A percentile compares a stretch with the other conserved stretches of the same genome.
Conservation (phyloP, 73 alveolate genomes). For the Durusdinium trenchii region DNA sequence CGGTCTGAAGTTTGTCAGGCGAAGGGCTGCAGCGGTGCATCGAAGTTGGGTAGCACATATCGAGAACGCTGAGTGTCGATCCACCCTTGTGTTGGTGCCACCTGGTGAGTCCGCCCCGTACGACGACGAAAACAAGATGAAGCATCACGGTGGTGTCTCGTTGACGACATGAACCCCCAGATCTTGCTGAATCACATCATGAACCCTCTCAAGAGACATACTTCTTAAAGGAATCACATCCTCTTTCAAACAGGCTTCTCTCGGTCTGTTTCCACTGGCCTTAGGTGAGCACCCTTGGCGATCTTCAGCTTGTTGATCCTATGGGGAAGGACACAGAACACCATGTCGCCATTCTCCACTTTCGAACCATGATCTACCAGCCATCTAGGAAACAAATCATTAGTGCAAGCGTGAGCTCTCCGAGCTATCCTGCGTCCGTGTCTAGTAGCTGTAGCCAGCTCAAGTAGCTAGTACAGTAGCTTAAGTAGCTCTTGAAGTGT, state of each 20-base stretch:
- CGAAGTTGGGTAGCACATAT: constrained; percentile 80
- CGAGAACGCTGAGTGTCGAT: constrained; percentile 39
- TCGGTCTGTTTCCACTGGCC: not conserved
- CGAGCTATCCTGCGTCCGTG: not conserved
- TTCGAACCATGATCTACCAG: too few relatives aligned
- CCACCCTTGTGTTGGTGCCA: constrained; percentile 83
- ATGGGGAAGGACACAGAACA: not conserved
- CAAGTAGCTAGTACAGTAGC: not conserved
- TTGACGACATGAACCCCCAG: too few relatives aligned
- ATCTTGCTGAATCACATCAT: too few relatives aligned
- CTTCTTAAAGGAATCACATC: too few relatives aligned
- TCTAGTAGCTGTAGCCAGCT: not conserved
- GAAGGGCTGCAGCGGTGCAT: constrained; percentile 67
- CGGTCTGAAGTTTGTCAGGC: not conserved
- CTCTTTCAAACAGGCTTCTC: too few relatives aligned
- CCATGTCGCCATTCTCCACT: not conserved
- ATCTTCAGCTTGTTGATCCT: constrained; percentile 79
- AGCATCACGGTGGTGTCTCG: not conserved
- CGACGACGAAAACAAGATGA: not conserved
- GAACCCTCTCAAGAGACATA: too few relatives aligned
- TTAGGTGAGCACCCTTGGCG: constrained; percentile 81
- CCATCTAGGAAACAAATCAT: too few relatives aligned
- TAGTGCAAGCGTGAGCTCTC: not conserved
- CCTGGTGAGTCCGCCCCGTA: too few relatives aligned
- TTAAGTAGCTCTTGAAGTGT: not conserved